Evolutionary conservation across 1,284 basidiomycete genomes (phyloP).

Genomic region (Lentinus polychrous): DNA sequence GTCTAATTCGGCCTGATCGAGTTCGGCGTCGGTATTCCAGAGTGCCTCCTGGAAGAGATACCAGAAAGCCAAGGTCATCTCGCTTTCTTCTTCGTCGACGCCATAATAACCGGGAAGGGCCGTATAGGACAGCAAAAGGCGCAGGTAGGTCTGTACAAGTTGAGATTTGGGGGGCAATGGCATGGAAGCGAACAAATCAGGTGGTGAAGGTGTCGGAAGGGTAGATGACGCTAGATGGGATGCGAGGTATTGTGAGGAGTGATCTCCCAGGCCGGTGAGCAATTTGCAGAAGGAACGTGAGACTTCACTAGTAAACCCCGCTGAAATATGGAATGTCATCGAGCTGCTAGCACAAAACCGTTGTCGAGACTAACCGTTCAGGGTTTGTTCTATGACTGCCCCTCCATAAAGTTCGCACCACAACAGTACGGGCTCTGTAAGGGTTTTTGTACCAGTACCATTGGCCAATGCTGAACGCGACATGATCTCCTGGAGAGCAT

Average conservation of each 20-base stretch:
- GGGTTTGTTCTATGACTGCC: constrained; percentile 42
- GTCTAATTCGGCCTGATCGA: constrained; percentile 33
- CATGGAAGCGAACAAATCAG: constrained; percentile 16
- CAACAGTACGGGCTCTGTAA: constrained; percentile 76
- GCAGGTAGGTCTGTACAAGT: constrained; percentile 66
- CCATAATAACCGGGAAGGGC: constrained; percentile 72
- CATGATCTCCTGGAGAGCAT: constrained; percentile 73
- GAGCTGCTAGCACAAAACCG: not conserved
- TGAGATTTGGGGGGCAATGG: constrained; percentile 34
- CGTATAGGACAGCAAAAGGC: constrained; percentile 68
- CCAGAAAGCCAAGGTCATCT: constrained; percentile 84
- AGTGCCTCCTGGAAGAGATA: constrained; percentile 84
- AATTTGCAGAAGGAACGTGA: constrained; percentile 74
- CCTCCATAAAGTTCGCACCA: constrained; percentile 61
- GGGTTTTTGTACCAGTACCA: constrained; percentile 61
- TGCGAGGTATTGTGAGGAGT: constrained; percentile 78
- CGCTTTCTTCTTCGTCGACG: constrained; percentile 79
- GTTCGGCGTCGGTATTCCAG: constrained; percentile 63
- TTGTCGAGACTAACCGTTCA: constrained; percentile 28
- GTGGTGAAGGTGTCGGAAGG: constrained; percentile 14
- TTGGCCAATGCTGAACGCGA: constrained; percentile 65
- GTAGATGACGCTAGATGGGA: constrained; percentile 48
- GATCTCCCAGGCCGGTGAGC: constrained; percentile 75
- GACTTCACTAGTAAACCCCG: constrained; percentile 43
- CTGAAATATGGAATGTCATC: constrained; percentile 14